Conservation (phyloP, 768 basidiomycete genomes). For the Sarcomyxa edulis region DNA sequence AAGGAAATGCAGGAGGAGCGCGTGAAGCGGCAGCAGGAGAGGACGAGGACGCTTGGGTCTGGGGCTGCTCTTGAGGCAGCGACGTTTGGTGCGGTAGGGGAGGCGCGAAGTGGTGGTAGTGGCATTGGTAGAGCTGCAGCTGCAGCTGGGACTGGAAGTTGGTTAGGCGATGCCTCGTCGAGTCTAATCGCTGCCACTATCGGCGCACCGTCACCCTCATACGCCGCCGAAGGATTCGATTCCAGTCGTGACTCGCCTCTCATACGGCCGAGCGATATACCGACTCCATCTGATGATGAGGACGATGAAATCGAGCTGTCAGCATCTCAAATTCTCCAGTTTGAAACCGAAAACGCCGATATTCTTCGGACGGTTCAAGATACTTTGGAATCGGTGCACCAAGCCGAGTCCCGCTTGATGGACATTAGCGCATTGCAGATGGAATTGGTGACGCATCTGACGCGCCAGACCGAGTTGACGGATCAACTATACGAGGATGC, state of each 20-base stretch:
- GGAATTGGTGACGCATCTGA: constrained; percentile 84
- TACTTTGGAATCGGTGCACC: constrained; percentile 83
- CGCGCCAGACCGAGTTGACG: constrained; percentile 85
- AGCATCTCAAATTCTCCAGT: constrained; percentile 84
- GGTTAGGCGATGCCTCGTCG: constrained; percentile 57
- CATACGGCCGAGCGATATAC: constrained; percentile 15
- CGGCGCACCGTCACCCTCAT: constrained; percentile 37
- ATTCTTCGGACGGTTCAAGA: constrained; percentile 83
- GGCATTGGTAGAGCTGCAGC: too few species aligned
- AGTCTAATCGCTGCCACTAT: constrained; percentile 57
- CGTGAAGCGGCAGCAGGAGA: constrained; percentile 80
- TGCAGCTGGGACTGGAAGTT: constrained; percentile 35
- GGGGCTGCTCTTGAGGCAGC: constrained; percentile 63
- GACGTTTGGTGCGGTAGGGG: constrained; percentile 30
- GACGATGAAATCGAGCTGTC: constrained; percentile 82
- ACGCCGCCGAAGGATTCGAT: too few species aligned
- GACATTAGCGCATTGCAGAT: constrained; percentile 93
- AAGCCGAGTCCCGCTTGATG: constrained; percentile 85
- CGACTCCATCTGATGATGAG: constrained; percentile 51
- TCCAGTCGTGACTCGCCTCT: constrained; percentile 19
- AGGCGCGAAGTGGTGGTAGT: constrained; percentile 13
- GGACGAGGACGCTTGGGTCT: constrained; percentile 78
- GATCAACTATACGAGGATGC: constrained; percentile 95
- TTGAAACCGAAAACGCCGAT: constrained; percentile 87
- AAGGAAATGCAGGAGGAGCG: constrained; percentile 94